Evolutionary conservation across 805 yeast genomes (phyloP), one percentile per base, ranked within the genome.

Genomic region (Lipomyces yamadae): DNA sequence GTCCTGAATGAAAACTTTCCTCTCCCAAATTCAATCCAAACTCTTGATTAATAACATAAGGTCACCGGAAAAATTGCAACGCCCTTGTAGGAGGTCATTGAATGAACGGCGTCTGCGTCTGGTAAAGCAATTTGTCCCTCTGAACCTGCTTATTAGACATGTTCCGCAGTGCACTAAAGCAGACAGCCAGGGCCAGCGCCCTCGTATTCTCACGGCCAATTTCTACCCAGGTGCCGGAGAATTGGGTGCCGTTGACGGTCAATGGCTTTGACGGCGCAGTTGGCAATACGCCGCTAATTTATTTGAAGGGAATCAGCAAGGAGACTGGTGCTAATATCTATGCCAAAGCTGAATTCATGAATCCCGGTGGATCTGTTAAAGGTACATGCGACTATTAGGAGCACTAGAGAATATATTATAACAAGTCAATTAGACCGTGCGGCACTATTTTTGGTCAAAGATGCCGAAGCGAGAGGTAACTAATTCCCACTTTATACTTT

Each of bases 321-420:
- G 83, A 84, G 71, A 77, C 86, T 2, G 91, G 91, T 4, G 81
- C 93, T 72, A 88, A 90, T 72, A 85, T 93, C 69, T 92, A 86
- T 76, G 98, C 91, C 53, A 93, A 93, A 76, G 97, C 96, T 4
- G 97, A 92, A 78, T 90, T 87, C 80, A 89, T 89, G 88, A 92
- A 92, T 78, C 97, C 97, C 1, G 97, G 97, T 59, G 97, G 97
- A 0, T 88, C 95, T 10, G 93, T 92, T 64, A 92, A 92, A 75
- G 72, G 72, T 69, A 30, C 4, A 62, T 42, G 13, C 2, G 24
- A n/a, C 48, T n/a, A 7, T 6, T 10, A 42, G 15, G 24, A 42
- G n/a, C 48, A 7, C 2, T n/a, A 3, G 10, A 6, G 24, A 42
- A 42, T 18, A 42, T 13, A 37, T 42, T 42, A 42, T 42, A 42